A percentile compares a stretch with the other conserved stretches of the same genome.
phyloP scores from a whole-genome alignment of 176 grass and related monocot genomes.

The Poa pratensis region DNA sequence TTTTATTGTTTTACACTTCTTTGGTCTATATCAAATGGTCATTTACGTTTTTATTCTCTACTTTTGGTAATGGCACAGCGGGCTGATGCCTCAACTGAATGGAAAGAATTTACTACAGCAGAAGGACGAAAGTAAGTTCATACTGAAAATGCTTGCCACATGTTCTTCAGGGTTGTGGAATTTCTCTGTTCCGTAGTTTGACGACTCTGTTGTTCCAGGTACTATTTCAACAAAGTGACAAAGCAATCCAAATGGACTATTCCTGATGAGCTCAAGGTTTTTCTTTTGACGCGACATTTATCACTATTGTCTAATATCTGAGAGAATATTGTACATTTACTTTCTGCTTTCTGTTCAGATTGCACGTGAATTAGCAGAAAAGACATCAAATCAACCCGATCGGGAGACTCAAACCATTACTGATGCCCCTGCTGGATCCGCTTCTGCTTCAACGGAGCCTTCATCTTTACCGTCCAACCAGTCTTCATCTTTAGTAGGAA shows the following conservation, averaged over 20 bases:
- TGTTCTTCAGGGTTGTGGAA: slow-evolving; percentile 19
- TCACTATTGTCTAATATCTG: slow-evolving; percentile 29
- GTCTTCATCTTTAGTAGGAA: slow-evolving; percentile 43
- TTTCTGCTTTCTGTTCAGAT: slow-evolving; percentile 56
- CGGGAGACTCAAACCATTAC: slow-evolving; percentile 46
- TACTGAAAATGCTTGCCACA: slow-evolving; percentile 3
- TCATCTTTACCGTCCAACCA: slow-evolving; percentile 45
- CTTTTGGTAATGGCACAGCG: slow-evolving; percentile 55
- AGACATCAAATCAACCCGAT: slow-evolving; percentile 47
- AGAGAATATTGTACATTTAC: neutral
- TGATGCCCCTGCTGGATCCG: slow-evolving; percentile 35
- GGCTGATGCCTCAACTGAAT: slow-evolving; percentile 90
- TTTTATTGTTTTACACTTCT: neutral
- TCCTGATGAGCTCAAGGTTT: slow-evolving; percentile 93
- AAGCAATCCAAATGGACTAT: slow-evolving; percentile 97
- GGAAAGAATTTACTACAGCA: slow-evolving; percentile 94
- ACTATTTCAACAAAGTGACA: slow-evolving; percentile 49
- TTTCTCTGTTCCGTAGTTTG: slow-evolving; percentile 52
- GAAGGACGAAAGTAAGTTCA: slow-evolving; percentile 86
- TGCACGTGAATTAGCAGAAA: slow-evolving; percentile 87
- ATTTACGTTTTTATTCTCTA: neutral
- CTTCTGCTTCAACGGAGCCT: slow-evolving; percentile 45
- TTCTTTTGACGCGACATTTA: slow-evolving; percentile 13
- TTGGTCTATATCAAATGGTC: slow-evolving; percentile 1
- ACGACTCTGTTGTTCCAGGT: slow-evolving; percentile 34